Conservation (phyloP, 768 basidiomycete genomes). For the Leccinellum albellum region DNA sequence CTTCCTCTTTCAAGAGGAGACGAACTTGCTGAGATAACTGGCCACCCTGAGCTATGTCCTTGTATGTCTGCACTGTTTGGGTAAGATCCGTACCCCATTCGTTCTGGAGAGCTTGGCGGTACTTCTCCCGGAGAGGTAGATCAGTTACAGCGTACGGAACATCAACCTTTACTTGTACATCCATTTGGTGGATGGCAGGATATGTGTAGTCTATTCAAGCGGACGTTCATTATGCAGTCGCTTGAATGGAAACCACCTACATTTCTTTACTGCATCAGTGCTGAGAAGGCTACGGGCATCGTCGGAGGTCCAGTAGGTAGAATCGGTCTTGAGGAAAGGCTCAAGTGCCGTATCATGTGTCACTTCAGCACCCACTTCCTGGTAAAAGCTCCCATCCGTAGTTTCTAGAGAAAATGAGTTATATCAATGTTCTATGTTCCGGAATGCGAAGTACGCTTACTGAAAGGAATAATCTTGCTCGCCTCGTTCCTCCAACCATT, state of each 20-base stretch:
- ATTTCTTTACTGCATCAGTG: background rate
- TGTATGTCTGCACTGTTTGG: background rate
- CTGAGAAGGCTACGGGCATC: slow-evolving; percentile 1
- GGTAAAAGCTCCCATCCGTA: background rate
- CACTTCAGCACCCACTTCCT: background rate
- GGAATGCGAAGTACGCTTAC: background rate
- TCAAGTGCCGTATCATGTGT: background rate
- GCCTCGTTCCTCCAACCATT: slow-evolving; percentile 9
- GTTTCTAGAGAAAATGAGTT: background rate
- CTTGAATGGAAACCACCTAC: background rate
- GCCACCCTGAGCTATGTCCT: background rate
- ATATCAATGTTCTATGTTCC: background rate
- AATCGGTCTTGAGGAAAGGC: slow-evolving; percentile 11
- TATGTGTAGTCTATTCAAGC: slow-evolving; percentile 18
- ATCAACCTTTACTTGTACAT: slow-evolving; percentile 10
- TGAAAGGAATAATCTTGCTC: slow-evolving; percentile 1
- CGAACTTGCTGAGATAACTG: background rate
- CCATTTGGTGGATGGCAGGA: slow-evolving; percentile 7
- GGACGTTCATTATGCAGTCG: background rate
- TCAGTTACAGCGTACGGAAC: slow-evolving; percentile 6
- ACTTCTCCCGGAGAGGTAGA: slow-evolving; percentile 2
- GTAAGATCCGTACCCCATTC: slow-evolving; percentile 1
- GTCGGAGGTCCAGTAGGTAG: slow-evolving; percentile 17
- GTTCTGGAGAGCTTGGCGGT: background rate
- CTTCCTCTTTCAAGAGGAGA: slow-evolving; percentile 4